Evolutionary conservation across 805 yeast species (phyloP).

Genomic region (Candida hungchunana): DNA sequence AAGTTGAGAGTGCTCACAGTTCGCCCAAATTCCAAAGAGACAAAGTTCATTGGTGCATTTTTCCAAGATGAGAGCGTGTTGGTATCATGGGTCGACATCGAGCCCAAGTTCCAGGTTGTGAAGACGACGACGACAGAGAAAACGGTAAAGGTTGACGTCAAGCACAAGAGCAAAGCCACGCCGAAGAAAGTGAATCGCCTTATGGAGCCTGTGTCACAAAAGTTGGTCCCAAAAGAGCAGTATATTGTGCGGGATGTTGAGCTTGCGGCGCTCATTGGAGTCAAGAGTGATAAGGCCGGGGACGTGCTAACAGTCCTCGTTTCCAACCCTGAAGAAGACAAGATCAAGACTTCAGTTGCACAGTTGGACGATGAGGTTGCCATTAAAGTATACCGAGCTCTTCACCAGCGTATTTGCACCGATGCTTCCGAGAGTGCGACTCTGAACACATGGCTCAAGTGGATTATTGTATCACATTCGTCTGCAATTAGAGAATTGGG

Average conservation of each 20-base stretch:
- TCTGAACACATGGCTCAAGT: constrained; percentile 67
- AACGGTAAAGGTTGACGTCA: constrained; percentile 26
- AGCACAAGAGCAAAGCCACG: constrained; percentile 9
- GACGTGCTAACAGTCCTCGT: constrained; percentile 23
- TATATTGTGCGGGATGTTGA: constrained; percentile 25
- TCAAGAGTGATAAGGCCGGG: constrained; percentile 21
- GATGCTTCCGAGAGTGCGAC: constrained; percentile 39
- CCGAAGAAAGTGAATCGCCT: constrained; percentile 7
- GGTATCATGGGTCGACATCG: constrained; percentile 36
- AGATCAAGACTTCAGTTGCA: constrained; percentile 38
- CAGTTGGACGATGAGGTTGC: constrained; percentile 38
- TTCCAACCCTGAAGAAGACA: constrained; percentile 33
- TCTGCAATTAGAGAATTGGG: constrained; percentile 30
- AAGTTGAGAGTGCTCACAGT: constrained; percentile 8
- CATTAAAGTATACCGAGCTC: constrained; percentile 39
- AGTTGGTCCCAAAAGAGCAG: constrained; percentile 24
- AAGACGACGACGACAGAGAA: constrained; percentile 20
- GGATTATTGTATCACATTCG: constrained; percentile 70
- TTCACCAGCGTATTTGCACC: constrained; percentile 43
- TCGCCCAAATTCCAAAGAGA: constrained; percentile 23
- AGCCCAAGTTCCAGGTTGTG: constrained; percentile 33
- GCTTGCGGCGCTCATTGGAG: constrained; percentile 14
- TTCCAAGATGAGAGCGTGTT: constrained; percentile 19
- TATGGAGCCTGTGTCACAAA: constrained; percentile 28
- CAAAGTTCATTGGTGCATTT: constrained; percentile 27